phyloP scores from a whole-genome alignment of 2,329 filamentous ascomycete species.

The Capronia americana region DNA sequence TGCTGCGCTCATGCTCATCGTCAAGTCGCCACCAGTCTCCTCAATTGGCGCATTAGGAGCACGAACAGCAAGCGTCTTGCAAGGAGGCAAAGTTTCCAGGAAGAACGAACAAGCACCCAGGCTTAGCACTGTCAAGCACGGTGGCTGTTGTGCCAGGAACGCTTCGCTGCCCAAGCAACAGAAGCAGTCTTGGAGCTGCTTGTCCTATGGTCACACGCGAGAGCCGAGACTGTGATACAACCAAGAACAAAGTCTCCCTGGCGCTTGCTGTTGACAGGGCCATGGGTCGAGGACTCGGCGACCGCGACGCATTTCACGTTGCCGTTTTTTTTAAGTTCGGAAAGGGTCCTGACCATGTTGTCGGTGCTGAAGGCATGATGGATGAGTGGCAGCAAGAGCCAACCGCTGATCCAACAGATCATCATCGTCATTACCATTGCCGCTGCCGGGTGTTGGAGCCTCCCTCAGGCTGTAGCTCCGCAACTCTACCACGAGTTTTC shows the following conservation, averaged over 20 bases:
- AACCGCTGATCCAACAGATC: not conserved
- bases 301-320: not conserved
- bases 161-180: conserved; percentile 4
- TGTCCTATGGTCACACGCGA: not conserved
- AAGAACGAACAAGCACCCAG: conserved; percentile 1
- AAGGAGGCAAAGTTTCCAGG: not conserved
- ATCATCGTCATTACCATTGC: not conserved
- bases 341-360: conserved; percentile 1
- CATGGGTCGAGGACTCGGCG: not conserved
- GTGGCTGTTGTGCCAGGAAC: not conserved
- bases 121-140: conserved; percentile 3
- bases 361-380: not conserved
- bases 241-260: not conserved
- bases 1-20: conserved; percentile 2
- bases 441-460: not conserved
- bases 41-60: not conserved
- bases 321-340: not conserved
- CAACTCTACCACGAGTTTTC: conserved; percentile 1
- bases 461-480: not conserved
- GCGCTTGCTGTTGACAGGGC: not conserved
- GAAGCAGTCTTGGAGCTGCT: conserved; percentile 4
- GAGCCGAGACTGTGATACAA: not conserved
- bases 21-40: not conserved
- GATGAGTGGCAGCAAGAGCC: not conserved
- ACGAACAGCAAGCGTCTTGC: not conserved